Percentiles rank a stretch among this genome's conserved stretches.
These are phyloP conservation scores for Aspergillus oerlinghausenensis DNA, from an alignment of 2,329 filamentous ascomycete species.

Conservation along the genomic window DNA sequence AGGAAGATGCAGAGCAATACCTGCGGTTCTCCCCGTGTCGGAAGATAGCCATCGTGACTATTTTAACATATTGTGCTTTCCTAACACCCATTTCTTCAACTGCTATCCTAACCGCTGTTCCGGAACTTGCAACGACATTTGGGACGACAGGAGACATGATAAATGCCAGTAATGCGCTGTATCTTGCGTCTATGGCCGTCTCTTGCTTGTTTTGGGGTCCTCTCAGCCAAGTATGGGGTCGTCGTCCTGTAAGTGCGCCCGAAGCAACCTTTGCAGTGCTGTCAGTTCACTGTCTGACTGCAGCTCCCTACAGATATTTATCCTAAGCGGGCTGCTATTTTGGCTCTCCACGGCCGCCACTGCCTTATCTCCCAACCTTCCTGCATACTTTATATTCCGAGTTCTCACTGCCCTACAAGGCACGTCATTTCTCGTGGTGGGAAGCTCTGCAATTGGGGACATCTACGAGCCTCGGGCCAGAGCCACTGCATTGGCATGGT, in stretches of 20 bases:
- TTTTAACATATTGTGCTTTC: conserved; percentile 71
- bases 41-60: conserved; percentile 63
- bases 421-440: conserved; percentile 69
- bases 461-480: conserved; percentile 63
- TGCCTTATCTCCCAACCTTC: conserved; percentile 66
- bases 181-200: conserved; percentile 69
- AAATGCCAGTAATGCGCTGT: conserved; percentile 70
- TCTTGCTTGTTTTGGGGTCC: conserved; percentile 69
- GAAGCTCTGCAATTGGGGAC: conserved; percentile 64
- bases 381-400: conserved; percentile 68
- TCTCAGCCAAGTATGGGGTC: conserved; percentile 61
- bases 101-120: conserved; percentile 66
- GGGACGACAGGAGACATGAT: conserved; percentile 64
- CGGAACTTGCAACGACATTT: conserved; percentile 66
- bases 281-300: background rate
- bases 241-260: conserved; percentile 47
- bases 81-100: conserved; percentile 72
- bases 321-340: conserved; percentile 60
- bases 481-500: conserved; percentile 70
- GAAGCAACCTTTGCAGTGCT: background rate
- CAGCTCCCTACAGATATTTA: conserved; percentile 45
- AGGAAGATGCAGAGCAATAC: conserved; percentile 55
- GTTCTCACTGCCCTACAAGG: conserved; percentile 71
- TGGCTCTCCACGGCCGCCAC: conserved; percentile 67
- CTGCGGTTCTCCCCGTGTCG: conserved; percentile 56